phyloP scores from a whole-genome alignment of 2,329 filamentous ascomycete genomes.

The Tolypocladium guangdongense region DNA sequence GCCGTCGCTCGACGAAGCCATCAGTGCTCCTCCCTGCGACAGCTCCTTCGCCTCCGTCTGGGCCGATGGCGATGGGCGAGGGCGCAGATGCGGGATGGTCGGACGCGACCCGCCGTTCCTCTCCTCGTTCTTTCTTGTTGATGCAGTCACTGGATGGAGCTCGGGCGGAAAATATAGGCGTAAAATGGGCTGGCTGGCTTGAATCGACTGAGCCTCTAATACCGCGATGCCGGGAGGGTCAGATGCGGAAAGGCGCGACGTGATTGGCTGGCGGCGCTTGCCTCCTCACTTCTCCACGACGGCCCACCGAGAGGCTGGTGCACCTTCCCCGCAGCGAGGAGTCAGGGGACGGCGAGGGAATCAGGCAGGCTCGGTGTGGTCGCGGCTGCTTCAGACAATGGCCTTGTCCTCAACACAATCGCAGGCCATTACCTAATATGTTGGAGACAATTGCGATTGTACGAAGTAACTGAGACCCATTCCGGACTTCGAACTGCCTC shows the following conservation, averaged over 20 bases:
- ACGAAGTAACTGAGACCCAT: too few species aligned
- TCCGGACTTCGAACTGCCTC: not conserved
- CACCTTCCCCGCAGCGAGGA: not conserved
- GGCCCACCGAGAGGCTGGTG: too few species aligned
- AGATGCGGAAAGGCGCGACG: conserved; percentile 7
- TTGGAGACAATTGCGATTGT: not conserved
- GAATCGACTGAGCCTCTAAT: conserved; percentile 1
- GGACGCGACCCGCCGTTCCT: not conserved
- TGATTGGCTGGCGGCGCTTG: conserved; percentile 10
- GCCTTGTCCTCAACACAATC: too few species aligned
- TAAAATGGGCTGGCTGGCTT: not conserved
- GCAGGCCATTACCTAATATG: too few species aligned
- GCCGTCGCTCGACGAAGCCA: conserved; percentile 47
- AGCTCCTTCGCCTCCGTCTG: conserved; percentile 42
- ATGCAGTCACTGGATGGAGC: conserved; percentile 2
- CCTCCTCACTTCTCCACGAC: conserved; percentile 4
- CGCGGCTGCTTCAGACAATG: not conserved
- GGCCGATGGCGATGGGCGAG: not conserved
- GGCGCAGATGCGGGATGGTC: not conserved
- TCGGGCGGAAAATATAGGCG: conserved; percentile 9
- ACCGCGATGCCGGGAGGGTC: conserved; percentile 7
- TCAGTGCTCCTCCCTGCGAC: conserved; percentile 38
- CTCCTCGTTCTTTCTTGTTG: conserved; percentile 3
- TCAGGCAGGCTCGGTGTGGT: not conserved
- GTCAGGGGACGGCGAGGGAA: not conserved